These are phyloP conservation scores for Ilyonectria robusta DNA, from an alignment of 2,329 filamentous ascomycete genomes.

Conservation along the genomic window DNA sequence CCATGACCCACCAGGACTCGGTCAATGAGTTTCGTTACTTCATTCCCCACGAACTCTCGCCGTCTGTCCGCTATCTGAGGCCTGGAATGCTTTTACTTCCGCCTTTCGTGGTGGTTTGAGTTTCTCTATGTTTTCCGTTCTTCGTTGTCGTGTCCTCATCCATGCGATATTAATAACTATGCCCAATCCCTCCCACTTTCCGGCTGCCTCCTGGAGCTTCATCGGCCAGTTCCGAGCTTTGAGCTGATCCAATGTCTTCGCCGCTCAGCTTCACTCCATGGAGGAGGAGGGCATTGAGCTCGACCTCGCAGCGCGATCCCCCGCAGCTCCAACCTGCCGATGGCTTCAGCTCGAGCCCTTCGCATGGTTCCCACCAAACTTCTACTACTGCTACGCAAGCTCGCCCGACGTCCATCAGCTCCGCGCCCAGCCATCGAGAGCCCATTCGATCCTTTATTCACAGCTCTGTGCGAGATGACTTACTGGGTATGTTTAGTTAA, in stretches of 20 bases:
- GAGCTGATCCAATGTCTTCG: conserved; percentile 59
- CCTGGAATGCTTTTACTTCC: conserved; percentile 41
- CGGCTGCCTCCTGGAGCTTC: conserved; percentile 30
- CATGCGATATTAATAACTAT: conserved; percentile 42
- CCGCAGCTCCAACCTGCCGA: conserved; percentile 47
- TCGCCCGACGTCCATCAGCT: conserved; percentile 58
- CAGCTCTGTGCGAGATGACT: conserved; percentile 71
- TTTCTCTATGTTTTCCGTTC: conserved; percentile 8
- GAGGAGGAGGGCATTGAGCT: conserved; percentile 60
- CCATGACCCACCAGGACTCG: conserved; percentile 42
- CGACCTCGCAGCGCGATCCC: conserved; percentile 50
- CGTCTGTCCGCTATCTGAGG: conserved; percentile 32
- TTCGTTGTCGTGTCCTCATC: conserved; percentile 16
- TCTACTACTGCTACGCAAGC: conserved; percentile 35
- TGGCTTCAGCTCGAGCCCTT: conserved; percentile 45
- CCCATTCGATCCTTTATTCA: conserved; percentile 82
- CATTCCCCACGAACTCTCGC: conserved; percentile 43
- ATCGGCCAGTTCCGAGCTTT: conserved; percentile 27
- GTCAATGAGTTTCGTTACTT: conserved; percentile 46
- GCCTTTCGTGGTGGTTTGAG: conserved; percentile 5
- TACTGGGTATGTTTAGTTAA: conserved; percentile 60
- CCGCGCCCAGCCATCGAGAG: conserved; percentile 65
- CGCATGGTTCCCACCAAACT: conserved; percentile 34
- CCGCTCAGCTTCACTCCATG: conserved; percentile 64
- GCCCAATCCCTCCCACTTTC: not conserved